Conservation (phyloP, 2,329 filamentous ascomycete species). For the Teratosphaeria epicoccoides region DNA sequence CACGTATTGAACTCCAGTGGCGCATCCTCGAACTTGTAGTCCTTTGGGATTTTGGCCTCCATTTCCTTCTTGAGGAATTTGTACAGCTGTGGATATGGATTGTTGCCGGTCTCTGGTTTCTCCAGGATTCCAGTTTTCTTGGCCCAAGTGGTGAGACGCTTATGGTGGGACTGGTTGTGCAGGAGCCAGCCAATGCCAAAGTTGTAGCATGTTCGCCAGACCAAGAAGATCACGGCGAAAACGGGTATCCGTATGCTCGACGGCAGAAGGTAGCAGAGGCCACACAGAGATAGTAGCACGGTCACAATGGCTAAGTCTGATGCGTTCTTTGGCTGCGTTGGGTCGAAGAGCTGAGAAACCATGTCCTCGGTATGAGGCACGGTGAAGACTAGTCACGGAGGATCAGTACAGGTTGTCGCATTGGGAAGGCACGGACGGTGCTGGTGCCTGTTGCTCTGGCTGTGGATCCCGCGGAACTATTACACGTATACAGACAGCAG, state of each 20-base stretch:
- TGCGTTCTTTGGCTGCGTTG: slow-evolving; percentile 87
- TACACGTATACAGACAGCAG: background rate
- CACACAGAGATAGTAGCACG: slow-evolving; percentile 65
- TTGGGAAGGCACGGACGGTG: background rate
- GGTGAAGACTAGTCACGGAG: slow-evolving; percentile 62
- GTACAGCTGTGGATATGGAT: slow-evolving; percentile 75
- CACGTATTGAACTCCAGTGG: slow-evolving; percentile 98
- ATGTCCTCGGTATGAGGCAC: slow-evolving; percentile 97
- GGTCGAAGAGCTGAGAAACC: slow-evolving; percentile 93
- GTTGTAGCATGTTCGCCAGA: slow-evolving; percentile 91
- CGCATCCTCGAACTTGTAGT: slow-evolving; percentile 87
- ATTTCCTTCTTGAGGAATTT: slow-evolving; percentile 75
- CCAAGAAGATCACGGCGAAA: slow-evolving; percentile 75
- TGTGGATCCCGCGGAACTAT: background rate
- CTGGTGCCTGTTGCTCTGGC: background rate
- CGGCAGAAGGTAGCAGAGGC: slow-evolving; percentile 64
- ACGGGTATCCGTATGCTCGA: slow-evolving; percentile 57
- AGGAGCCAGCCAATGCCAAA: slow-evolving; percentile 84
- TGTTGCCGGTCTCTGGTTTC: slow-evolving; percentile 65
- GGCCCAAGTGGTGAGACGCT: slow-evolving; percentile 77
- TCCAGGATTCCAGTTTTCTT: slow-evolving; percentile 79
- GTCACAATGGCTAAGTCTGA: slow-evolving; percentile 72
- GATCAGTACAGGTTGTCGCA: slow-evolving; percentile 16
- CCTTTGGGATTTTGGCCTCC: slow-evolving; percentile 85
- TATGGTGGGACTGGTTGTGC: slow-evolving; percentile 80